A percentile compares a stretch with the other conserved stretches of the same genome.
Conservation (phyloP, 2,329 filamentous ascomycete species). For the Chalara sp. region DNA sequence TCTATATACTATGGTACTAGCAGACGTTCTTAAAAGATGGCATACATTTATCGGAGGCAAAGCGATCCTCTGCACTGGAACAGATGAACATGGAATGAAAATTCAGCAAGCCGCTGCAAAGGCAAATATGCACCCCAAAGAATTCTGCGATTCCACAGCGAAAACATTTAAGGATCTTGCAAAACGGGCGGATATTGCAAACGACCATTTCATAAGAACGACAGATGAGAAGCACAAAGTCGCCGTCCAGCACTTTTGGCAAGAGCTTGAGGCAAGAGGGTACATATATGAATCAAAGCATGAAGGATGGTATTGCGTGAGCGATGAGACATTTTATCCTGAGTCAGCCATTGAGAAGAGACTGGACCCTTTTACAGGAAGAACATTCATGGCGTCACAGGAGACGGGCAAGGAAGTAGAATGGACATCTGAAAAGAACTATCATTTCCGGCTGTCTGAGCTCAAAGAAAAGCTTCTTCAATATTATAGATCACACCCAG, state of each 20-base stretch:
- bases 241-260: conserved; percentile 87
- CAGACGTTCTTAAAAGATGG: conserved; percentile 92
- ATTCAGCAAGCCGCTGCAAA: conserved; percentile 78
- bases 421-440: conserved; percentile 89
- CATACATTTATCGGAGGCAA: conserved; percentile 65
- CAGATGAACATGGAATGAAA: conserved; percentile 97
- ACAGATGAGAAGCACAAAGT: conserved; percentile 77
- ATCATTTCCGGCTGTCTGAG: conserved; percentile 85
- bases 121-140: conserved; percentile 64
- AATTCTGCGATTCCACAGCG: conserved; percentile 84
- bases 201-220: conserved; percentile 89
- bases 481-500: conserved; percentile 72
- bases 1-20: conserved; percentile 84
- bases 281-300: conserved; percentile 82
- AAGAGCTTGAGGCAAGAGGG: conserved; percentile 65
- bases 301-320: conserved; percentile 93
- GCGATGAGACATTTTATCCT: conserved; percentile 95
- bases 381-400: conserved; percentile 72
- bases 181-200: conserved; percentile 57
- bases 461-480: conserved; percentile 72
- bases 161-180: conserved; percentile 74
- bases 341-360: conserved; percentile 65
- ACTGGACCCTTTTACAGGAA: conserved; percentile 73
- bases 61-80: conserved; percentile 80
- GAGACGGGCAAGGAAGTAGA: conserved; percentile 93